Base-by-base conservation (phyloP, 129 eudicot species). In the Erigeron canadensis region DNA sequence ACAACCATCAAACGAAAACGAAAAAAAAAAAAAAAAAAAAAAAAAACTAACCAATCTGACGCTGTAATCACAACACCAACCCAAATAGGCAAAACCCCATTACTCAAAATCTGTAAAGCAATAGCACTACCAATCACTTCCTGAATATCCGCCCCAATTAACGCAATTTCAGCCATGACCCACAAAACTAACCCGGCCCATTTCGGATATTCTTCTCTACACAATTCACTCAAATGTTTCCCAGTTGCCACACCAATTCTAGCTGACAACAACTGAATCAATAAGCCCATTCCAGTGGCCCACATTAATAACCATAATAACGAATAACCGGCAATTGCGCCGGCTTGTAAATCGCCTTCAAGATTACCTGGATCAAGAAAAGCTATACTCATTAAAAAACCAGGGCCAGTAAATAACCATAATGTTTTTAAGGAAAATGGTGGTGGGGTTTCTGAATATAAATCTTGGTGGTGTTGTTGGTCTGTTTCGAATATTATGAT, bases 111-210 rank as follows among this genome's bases (percentile, higher is more conserved):
- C 82, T 94, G 86, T 17, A 89, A 82, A 22, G 96, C 96, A 79
- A 94, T 94, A 0, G 98, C 98, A 77, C 96, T 94, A 0, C 98
- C 98, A 57, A 94, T 89, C 6, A 89, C 98, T 73, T 94, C 98
- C 54, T 93, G 98, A 37, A 92, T 92, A 76, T 91, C 97, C 2
- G 98, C 98, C 7, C 94, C 96, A 55, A 92, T 89, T 56, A 94
- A 79, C 4, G 98, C 98, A 22, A 89, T 7, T 76, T 94, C 98
- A 10, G 95, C 98, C 98, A 94, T 47, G 16, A 54, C 5, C 97
- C 77, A 91, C 77, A 91, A 67, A 70, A 88, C 9, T 45, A 86
- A 45, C 64, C 96, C 64, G 8, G 97, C 88, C 95, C 97, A 88
- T 18, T 75, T 45, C 0, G 92, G 84, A 56, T 91, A 91, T 83